These are phyloP conservation scores for Cryptosporidium canis DNA, from an alignment of 169 alveolate species.

Conservation along the genomic window DNA sequence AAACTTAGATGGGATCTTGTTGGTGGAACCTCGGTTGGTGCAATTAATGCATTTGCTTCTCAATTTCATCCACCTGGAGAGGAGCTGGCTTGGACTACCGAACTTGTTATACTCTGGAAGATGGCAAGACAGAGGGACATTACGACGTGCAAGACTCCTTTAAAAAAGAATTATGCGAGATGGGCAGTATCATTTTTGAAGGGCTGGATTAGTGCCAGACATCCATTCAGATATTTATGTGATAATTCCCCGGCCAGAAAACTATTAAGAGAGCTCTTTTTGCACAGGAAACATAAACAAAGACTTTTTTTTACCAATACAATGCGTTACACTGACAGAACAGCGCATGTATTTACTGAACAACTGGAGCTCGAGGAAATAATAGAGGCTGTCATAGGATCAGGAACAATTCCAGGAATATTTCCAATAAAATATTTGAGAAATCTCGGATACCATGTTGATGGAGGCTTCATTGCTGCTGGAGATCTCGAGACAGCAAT, in stretches of 20 bases:
- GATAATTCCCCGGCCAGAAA: constrained; percentile 71
- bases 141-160: constrained; percentile 63
- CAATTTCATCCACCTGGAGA: constrained; percentile 70
- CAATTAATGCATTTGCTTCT: constrained; percentile 63
- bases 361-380: constrained; percentile 68
- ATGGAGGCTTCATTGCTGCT: constrained; percentile 71
- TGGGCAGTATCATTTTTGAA: constrained; percentile 47
- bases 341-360: constrained; percentile 69
- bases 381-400: constrained; percentile 68
- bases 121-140: constrained; percentile 69
- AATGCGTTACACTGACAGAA: constrained; percentile 66
- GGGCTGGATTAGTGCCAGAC: constrained; percentile 53
- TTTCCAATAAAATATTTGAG: constrained; percentile 60
- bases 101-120: constrained; percentile 58
- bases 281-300: constrained; percentile 64
- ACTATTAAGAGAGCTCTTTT: constrained; percentile 45
- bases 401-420: constrained; percentile 72
- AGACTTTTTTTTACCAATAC: constrained; percentile 64
- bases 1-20: constrained; percentile 69
- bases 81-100: constrained; percentile 68
- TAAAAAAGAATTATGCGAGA: constrained; percentile 56
- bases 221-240: constrained; percentile 58
- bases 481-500: constrained; percentile 72
- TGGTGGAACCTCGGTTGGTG: constrained; percentile 70
- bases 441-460: constrained; percentile 67